These are phyloP conservation scores for Polygonum aviculare DNA, from an alignment of 148 eudicot genomes.

Conservation along the genomic window DNA sequence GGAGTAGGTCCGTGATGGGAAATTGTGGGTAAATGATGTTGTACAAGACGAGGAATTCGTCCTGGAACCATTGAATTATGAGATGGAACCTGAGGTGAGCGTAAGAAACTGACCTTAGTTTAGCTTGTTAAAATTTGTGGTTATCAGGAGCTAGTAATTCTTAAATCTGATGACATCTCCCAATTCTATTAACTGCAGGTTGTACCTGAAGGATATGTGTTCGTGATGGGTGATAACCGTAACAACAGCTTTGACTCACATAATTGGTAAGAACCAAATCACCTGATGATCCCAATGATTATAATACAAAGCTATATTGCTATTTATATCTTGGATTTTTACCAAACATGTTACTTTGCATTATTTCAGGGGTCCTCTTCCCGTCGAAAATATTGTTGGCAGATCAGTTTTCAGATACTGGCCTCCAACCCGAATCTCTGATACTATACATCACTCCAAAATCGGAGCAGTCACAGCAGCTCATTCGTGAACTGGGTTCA, in stretches of 20 bases:
- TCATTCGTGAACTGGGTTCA: constrained; percentile 16
- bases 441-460: constrained; percentile 24
- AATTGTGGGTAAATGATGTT: constrained; percentile 54
- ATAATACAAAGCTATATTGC: not conserved
- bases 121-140: not conserved
- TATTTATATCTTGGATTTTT: not conserved
- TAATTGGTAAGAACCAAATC: constrained; percentile 44
- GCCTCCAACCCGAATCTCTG: constrained; percentile 55
- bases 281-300: not conserved
- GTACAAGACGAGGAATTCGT: constrained; percentile 70
- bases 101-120: not conserved
- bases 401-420: constrained; percentile 61
- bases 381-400: constrained; percentile 47
- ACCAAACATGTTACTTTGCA: not conserved
- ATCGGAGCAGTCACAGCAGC: not conserved
- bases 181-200: constrained; percentile 26
- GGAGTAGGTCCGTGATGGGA: constrained; percentile 59
- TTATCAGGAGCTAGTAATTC: not conserved
- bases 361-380: constrained; percentile 66
- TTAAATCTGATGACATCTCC: not conserved
- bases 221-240: constrained; percentile 93
- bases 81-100: constrained; percentile 73
- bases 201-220: constrained; percentile 83
- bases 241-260: constrained; percentile 91
- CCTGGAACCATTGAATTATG: constrained; percentile 75